Evolutionary conservation across 345 rosid genomes (phyloP).

Genomic region (Psidium guajava): DNA sequence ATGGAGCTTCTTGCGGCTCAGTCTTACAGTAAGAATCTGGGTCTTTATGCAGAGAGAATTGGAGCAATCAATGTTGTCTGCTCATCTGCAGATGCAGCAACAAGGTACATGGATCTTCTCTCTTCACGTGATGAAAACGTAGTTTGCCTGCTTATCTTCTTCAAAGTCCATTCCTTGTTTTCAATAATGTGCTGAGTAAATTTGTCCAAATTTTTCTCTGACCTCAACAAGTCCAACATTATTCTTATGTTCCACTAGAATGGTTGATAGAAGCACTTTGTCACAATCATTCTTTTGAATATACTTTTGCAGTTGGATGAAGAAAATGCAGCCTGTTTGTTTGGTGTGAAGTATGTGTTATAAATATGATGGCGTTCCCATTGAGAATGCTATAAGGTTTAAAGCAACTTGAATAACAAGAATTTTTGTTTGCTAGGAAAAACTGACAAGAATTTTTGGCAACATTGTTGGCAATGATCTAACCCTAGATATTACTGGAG

Average conservation of each 20-base stretch:
- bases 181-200: background rate
- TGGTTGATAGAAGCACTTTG: background rate
- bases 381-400: background rate
- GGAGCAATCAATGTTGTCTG: constrained; percentile 91
- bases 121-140: background rate
- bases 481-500: background rate
- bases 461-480: background rate
- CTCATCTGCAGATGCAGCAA: constrained; percentile 74
- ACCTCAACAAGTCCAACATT: background rate
- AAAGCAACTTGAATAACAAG: background rate
- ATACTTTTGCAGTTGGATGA: background rate
- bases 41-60: constrained; percentile 84
- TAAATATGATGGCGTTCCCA: background rate
- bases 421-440: background rate
- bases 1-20: constrained; percentile 92
- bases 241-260: background rate
- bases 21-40: constrained; percentile 92
- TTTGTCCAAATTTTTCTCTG: background rate
- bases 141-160: background rate
- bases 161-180: background rate
- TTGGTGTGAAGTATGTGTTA: background rate
- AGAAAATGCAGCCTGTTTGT: background rate
- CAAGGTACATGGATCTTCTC: constrained; percentile 33
- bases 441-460: background rate
- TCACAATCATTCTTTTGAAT: background rate